Conservation (phyloP, 2,329 filamentous ascomycete genomes). For the Whalleya microplaca region DNA sequence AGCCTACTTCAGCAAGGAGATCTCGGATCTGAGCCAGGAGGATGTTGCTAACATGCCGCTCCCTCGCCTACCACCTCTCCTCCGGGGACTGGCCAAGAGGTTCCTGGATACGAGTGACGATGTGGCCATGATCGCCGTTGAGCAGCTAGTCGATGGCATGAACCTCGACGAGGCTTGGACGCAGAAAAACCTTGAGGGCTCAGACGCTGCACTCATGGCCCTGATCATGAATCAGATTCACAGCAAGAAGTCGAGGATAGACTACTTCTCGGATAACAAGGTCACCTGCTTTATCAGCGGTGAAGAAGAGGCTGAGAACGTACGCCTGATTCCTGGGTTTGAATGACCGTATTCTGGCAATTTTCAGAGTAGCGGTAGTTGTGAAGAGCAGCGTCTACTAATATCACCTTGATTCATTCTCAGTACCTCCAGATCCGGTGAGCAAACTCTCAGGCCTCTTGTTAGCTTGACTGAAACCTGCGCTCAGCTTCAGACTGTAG, state of each 20-base stretch:
- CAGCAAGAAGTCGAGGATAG: conserved; percentile 25
- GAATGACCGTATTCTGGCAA: not conserved
- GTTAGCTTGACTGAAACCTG: no score
- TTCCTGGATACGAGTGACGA: conserved; percentile 27
- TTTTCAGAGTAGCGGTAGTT: not conserved
- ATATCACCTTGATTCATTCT: no score
- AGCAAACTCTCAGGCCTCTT: no score
- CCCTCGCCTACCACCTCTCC: conserved; percentile 24
- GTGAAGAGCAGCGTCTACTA: no score
- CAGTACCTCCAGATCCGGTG: no score
- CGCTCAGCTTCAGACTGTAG: no score
- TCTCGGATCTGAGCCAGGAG: conserved; percentile 2
- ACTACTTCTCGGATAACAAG: conserved; percentile 29
- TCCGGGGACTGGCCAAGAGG: conserved; percentile 20
- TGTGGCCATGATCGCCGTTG: conserved; percentile 31
- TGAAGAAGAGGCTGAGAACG: conserved; percentile 21
- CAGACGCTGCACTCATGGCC: conserved; percentile 6
- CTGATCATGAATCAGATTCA: conserved; percentile 19
- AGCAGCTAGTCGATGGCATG: conserved; percentile 34
- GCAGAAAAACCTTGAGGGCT: conserved; percentile 13
- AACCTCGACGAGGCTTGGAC: conserved; percentile 28
- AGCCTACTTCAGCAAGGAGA: conserved; percentile 16
- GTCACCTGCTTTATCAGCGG: conserved; percentile 30
- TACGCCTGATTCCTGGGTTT: conserved; percentile 28
- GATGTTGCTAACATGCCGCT: conserved; percentile 23